Conservation (phyloP, 164 flowering plant genomes). For the Stephania cephalantha region DNA sequence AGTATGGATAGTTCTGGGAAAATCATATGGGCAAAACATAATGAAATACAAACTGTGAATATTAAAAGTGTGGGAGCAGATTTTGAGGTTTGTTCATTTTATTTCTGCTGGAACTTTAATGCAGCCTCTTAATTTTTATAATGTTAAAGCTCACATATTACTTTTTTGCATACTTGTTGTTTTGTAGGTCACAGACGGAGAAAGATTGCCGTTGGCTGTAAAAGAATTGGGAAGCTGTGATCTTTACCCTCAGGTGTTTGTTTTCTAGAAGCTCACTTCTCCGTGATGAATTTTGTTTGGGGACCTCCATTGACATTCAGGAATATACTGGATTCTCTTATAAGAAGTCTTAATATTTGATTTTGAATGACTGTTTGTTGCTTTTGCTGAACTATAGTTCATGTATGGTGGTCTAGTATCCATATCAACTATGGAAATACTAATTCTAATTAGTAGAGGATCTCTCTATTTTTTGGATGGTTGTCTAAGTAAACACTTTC, state of each 20-base stretch:
- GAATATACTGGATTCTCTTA: background rate
- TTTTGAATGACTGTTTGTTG: background rate
- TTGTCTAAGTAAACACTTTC: too few relatives aligned
- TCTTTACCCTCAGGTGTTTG: constrained; percentile 87
- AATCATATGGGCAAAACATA: constrained; percentile 96
- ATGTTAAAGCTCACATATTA: constrained; percentile 2
- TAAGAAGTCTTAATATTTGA: background rate
- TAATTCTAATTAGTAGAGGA: too few relatives aligned
- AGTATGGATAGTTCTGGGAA: constrained; percentile 98
- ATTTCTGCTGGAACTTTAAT: background rate
- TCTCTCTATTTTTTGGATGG: too few relatives aligned
- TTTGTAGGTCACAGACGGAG: constrained; percentile 87
- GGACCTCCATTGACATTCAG: background rate
- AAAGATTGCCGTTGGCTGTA: constrained; percentile 89
- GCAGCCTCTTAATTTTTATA: background rate
- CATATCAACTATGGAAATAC: too few relatives aligned
- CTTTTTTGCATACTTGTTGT: constrained; percentile 3
- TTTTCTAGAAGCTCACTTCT: background rate
- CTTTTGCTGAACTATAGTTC: background rate
- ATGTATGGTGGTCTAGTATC: background rate
- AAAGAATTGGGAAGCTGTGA: constrained; percentile 97
- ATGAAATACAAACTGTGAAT: constrained; percentile 93
- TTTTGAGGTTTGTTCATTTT: constrained; percentile 60
- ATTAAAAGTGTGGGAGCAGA: constrained; percentile 93
- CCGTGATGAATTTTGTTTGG: background rate